Conservation (phyloP, 2,329 filamentous ascomycete genomes). For the Claviceps maximensis region DNA sequence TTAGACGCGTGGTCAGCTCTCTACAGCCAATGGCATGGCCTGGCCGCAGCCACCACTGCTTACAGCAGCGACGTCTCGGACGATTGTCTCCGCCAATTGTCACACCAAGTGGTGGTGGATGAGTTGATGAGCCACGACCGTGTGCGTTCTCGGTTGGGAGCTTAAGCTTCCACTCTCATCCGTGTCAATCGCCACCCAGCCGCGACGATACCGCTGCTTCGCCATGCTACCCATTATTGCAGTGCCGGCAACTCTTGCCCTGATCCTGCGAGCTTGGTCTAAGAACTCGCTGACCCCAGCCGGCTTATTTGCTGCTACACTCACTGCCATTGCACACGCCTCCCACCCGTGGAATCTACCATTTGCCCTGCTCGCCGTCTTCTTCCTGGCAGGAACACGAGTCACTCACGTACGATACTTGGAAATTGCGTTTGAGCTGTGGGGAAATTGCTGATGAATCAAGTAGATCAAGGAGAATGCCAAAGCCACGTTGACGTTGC, state of each 20-base stretch:
- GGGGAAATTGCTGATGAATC: neutral
- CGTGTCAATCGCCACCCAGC: neutral
- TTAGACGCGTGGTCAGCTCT: neutral
- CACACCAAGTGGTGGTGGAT: no score
- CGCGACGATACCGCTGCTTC: neutral
- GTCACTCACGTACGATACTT: constrained; percentile 57
- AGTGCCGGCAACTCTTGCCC: constrained; percentile 41
- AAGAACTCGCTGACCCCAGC: constrained; percentile 66
- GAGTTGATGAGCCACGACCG: no score
- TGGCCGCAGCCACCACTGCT: no score
- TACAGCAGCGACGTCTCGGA: no score
- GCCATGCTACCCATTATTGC: constrained; percentile 46
- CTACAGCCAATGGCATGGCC: neutral
- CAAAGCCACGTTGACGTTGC: constrained; percentile 71
- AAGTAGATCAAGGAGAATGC: constrained; percentile 68
- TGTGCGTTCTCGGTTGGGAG: no score
- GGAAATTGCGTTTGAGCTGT: neutral
- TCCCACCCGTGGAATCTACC: constrained; percentile 90
- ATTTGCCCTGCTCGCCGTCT: constrained; percentile 69
- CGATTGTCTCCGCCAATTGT: neutral
- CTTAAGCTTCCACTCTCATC: neutral
- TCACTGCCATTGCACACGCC: constrained; percentile 70
- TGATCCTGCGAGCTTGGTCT: constrained; percentile 55
- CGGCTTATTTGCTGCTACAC: constrained; percentile 57
- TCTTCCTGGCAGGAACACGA: constrained; percentile 74